Conservation (phyloP, 1,284 basidiomycete species). For the Puccinia sorghi region DNA sequence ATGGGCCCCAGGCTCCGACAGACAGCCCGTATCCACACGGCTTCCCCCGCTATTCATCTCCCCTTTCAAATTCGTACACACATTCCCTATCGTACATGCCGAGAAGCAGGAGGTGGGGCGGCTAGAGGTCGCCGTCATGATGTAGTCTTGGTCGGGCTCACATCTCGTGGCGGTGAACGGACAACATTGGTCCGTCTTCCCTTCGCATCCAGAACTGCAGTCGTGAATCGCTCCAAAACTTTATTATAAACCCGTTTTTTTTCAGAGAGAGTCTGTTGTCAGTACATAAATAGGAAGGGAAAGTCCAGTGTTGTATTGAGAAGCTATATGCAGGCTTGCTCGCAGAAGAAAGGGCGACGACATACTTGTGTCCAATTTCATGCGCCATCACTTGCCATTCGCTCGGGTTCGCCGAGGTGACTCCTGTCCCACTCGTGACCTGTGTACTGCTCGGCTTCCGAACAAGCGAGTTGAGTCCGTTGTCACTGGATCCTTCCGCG, state of each 20-base stretch:
- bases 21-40: constrained; percentile 49
- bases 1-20: constrained; percentile 50
- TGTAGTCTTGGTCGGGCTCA: constrained; percentile 53
- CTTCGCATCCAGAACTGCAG: constrained; percentile 54
- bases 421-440: constrained; percentile 56
- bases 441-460: background rate
- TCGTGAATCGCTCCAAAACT: constrained; percentile 58
- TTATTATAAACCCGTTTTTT: background rate
- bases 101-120: constrained; percentile 39
- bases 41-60: constrained; percentile 31
- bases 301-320: background rate
- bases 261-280: background rate
- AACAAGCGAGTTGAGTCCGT: background rate
- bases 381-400: constrained; percentile 57
- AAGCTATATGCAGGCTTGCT: background rate
- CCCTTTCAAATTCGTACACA: constrained; percentile 53
- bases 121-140: constrained; percentile 53
- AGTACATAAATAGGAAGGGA: too few relatives aligned
- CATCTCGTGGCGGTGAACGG: constrained; percentile 54
- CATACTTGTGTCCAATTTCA: constrained; percentile 53
- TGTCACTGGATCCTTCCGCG: constrained; percentile 20
- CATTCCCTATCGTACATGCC: constrained; percentile 56
- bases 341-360: background rate
- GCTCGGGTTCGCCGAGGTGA: constrained; percentile 55
- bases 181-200: constrained; percentile 54